Base-by-base conservation (phyloP, 2,329 filamentous ascomycete species). In the Neoascochyta sp. region DNA sequence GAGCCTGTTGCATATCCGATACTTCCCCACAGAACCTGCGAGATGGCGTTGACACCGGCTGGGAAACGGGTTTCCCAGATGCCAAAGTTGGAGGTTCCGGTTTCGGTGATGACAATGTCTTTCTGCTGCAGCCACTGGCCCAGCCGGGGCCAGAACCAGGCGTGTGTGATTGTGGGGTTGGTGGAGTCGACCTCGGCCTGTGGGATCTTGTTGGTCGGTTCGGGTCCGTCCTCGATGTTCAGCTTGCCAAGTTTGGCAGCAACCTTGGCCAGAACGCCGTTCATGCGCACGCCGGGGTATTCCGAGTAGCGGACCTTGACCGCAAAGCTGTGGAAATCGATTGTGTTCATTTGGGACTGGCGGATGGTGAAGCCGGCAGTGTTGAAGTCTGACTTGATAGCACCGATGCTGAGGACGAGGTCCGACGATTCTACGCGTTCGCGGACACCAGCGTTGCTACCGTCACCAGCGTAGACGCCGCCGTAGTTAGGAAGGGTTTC, bases 1-100 rank as follows among this genome's bases (percentile, higher is more conserved):
- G 78, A 69, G 14, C 77, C 78, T 4, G 81, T 73, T 1, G 76
- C 75, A 50, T 80, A 82, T 0, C 80, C 80, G 43, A 83, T 83
- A 24, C 71, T 76, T 24, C 77, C 75, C 78, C 78, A 83, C 9
- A 92, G 76, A 3, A 86, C 81, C 56, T 92, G 86, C 29, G 78
- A 87, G 51, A 94, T 77, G 11, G 83, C 84, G 6, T 76, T 86
- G n/a, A 89, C 83, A n/a, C 75, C 73, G 3, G 69, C 59, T 0
- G 87, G 87, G 66, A 94, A 92, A 22, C 76, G 76, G 4, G 86
- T 89, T 35, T 89, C 85, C 78, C 84, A 87, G 50, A 92, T 85
- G 33, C 88, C 88, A 59, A 93, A 90, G 65, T 88, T 90, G 35
- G 86, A 73, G 0, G 88, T 95, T 21, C 87, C 88, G 2, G 87